phyloP scores from a whole-genome alignment of 2,329 filamentous ascomycete species.

The Colletotrichum echinochloae region DNA sequence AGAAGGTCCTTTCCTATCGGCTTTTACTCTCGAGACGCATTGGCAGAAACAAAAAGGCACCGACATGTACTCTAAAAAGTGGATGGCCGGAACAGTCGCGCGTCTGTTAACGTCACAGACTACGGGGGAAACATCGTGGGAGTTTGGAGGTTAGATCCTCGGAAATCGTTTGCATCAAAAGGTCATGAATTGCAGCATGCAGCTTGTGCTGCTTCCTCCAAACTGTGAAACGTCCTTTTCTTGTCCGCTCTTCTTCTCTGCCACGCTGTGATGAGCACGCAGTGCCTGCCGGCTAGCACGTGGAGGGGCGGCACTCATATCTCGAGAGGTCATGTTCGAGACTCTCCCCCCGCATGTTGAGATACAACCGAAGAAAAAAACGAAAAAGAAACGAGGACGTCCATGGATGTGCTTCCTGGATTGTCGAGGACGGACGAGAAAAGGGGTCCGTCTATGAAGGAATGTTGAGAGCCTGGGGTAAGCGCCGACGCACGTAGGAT shows the following conservation, averaged over 20 bases:
- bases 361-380: constrained; percentile 11
- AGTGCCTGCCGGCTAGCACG: constrained; percentile 31
- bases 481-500: constrained; percentile 40
- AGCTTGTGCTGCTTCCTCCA: constrained; percentile 41
- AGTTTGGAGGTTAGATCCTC: constrained; percentile 62
- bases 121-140: constrained; percentile 56
- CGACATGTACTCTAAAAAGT: constrained; percentile 63
- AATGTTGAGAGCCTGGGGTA: constrained; percentile 39
- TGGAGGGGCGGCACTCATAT: constrained; percentile 27
- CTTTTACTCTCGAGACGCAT: constrained; percentile 59
- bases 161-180: constrained; percentile 61
- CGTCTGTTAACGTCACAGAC: constrained; percentile 56
- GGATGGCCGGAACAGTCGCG: constrained; percentile 56
- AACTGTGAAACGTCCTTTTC: constrained; percentile 34
- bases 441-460: constrained; percentile 35
- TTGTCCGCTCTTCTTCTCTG: constrained; percentile 6
- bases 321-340: constrained; percentile 24
- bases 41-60: constrained; percentile 51
- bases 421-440: constrained; percentile 25
- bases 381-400: constrained; percentile 20
- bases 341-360: constrained; percentile 26
- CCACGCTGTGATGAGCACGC: constrained; percentile 39
- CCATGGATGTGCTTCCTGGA: constrained; percentile 13
- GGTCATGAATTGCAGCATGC: constrained; percentile 43
- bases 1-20: constrained; percentile 56